Evolutionary conservation across 140 eudicot species (phyloP).

Genomic region (Flaveria floridana): DNA sequence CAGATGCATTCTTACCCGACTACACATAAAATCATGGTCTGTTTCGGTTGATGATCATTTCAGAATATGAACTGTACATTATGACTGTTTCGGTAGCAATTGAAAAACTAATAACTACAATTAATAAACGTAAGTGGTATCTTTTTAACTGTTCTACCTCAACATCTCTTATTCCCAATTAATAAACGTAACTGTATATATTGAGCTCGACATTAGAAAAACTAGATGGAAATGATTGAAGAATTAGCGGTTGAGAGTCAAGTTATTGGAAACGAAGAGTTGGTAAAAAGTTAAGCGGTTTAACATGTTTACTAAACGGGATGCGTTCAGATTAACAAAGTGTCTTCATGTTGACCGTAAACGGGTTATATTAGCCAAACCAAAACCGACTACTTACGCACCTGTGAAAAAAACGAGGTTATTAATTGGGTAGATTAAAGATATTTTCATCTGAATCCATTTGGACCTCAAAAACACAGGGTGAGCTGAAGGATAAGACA

Average conservation of each 20-base stretch:
- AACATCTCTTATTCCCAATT: background rate
- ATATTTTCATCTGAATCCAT: slow-evolving; percentile 23
- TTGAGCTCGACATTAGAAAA: background rate
- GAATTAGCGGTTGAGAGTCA: background rate
- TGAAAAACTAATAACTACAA: background rate
- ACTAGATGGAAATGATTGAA: background rate
- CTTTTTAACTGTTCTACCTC: background rate
- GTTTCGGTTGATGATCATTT: background rate
- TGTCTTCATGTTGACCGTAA: too few relatives aligned
- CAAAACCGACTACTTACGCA: background rate
- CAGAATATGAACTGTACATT: background rate
- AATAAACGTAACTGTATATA: background rate
- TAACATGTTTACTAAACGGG: background rate
- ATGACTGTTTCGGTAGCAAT: background rate
- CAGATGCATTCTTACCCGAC: too few relatives aligned
- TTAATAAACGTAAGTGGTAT: background rate
- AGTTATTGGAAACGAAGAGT: background rate
- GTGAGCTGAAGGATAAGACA: slow-evolving; percentile 33
- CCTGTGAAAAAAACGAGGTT: background rate
- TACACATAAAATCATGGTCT: background rate
- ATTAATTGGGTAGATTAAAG: background rate
- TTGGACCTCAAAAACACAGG: slow-evolving; percentile 39
- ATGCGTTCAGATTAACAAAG: background rate
- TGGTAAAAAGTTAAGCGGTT: background rate
- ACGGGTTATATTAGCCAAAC: background rate